Evolutionary conservation across 345 rosid genomes (phyloP).

Genomic region (Excoecaria agallocha): DNA sequence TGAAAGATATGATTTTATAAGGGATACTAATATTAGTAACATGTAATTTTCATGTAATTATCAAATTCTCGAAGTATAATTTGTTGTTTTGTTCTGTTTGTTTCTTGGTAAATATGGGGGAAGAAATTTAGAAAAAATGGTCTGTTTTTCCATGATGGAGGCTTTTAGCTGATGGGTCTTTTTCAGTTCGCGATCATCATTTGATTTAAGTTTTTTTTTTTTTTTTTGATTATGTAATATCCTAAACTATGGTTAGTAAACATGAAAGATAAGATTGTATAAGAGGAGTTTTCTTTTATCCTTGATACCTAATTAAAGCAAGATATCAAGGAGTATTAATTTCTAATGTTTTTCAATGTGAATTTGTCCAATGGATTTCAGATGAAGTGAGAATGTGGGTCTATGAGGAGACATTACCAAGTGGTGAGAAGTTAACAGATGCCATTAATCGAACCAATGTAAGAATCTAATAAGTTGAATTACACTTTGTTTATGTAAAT

Average conservation of each 20-base stretch:
- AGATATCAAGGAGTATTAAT: not conserved
- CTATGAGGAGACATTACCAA: slow-evolving; percentile 76
- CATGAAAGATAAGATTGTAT: not conserved
- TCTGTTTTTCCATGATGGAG: not conserved
- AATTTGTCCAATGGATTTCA: slow-evolving; percentile 32
- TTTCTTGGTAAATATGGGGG: too few relatives aligned
- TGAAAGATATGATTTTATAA: not conserved
- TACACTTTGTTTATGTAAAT: not conserved
- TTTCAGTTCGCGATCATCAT: not conserved
- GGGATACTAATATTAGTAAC: too few relatives aligned
- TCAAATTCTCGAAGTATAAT: too few relatives aligned
- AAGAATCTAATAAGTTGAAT: slow-evolving; percentile 17
- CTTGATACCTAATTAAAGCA: not conserved
- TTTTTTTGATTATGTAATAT: not conserved
- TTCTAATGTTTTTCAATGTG: slow-evolving; percentile 2
- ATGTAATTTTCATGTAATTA: too few relatives aligned
- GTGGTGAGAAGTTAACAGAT: slow-evolving; percentile 88
- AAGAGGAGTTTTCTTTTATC: too few relatives aligned
- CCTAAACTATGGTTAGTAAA: not conserved
- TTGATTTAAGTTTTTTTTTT: not conserved
- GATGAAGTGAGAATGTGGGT: slow-evolving; percentile 99
- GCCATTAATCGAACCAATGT: slow-evolving; percentile 85
- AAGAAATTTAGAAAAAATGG: too few relatives aligned
- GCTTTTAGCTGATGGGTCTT: not conserved
- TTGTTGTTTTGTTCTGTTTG: too few relatives aligned